Evolutionary conservation across 305 asterid species (phyloP), one percentile per base, ranked within the genome.

Genomic region (Fraxinus albicans): DNA sequence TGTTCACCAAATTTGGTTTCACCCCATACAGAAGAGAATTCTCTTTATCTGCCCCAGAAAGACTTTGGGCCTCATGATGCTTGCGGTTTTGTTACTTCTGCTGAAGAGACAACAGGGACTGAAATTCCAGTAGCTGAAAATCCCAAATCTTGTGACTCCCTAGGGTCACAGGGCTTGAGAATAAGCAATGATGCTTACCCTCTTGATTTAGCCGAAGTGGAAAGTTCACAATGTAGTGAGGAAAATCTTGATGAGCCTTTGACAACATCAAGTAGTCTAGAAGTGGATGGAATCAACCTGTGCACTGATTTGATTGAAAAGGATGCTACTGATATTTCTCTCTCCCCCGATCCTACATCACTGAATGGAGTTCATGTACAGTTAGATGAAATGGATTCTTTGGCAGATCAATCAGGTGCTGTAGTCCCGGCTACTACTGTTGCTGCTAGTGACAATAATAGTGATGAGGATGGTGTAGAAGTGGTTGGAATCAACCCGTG

Each of bases 201-300:
- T 40, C 76, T 70, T 69, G 89, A 84, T 82, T 84, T 89, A 73
- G 88, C 83, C 77, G 84, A 88, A 82, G 79, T 36, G 76, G 91
- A 67, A 81, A 83, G 73, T 81, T 88, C 89, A 7, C 23, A 33
- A 79, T 81, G 77, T 81, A 73, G 80, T 69, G 85, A 81, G 72
- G 85, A 86, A 80, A 80, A 85, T 77, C 84, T 86, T 83, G 88
- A 84, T 73, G 88, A 84, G 79, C 86, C 83, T 81, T 77, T 76
- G 58, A 86, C 88, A 79, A 42, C 80, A 23, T 77, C 83, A 84
- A 77, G 82, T 80, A 76, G 38, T 81, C 88, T 83, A 74, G 90
- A 85, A 44, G 81, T 65, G 72, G 84, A 69, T 77, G 87, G 81
- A 84, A 50, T 69, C 81, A 65, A 79, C 34, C 50, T 47, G 67